Conservation (phyloP, 2,329 filamentous ascomycete genomes). For the Paracamarosporium sp. region DNA sequence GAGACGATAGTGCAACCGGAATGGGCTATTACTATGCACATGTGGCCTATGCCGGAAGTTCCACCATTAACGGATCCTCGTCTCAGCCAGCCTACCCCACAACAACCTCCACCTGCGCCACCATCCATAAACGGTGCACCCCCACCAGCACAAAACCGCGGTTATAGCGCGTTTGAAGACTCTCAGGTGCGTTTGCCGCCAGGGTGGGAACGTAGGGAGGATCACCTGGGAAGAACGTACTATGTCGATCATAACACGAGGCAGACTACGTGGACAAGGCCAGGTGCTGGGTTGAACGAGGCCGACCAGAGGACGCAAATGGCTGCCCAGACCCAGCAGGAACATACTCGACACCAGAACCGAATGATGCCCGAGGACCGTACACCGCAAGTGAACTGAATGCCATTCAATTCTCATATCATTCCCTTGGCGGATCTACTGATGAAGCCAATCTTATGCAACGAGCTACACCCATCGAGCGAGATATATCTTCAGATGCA, state of each 20-base stretch:
- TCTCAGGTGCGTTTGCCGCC: conserved; percentile 89
- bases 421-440: too few relatives aligned
- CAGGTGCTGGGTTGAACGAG: conserved; percentile 78
- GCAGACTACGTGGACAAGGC: conserved; percentile 95
- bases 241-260: conserved; percentile 98
- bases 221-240: conserved; percentile 93
- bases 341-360: conserved; percentile 92
- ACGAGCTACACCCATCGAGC: too few relatives aligned
- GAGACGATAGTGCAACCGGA: conserved; percentile 53
- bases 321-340: conserved; percentile 90
- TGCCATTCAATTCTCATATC: conserved; percentile 29
- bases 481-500: too few relatives aligned
- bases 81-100: conserved; percentile 36
- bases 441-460: too few relatives aligned
- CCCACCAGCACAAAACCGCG: conserved; percentile 52
- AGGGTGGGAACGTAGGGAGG: conserved; percentile 95
- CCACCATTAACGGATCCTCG: too few relatives aligned
- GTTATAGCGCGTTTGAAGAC: conserved; percentile 92
- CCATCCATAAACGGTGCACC: conserved; percentile 35
- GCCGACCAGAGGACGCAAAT: conserved; percentile 78
- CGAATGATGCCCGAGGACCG: conserved; percentile 94
- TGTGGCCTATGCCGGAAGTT: conserved; percentile 53
- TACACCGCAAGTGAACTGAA: conserved; percentile 55
- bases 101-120: conserved; percentile 37
- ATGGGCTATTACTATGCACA: conserved; percentile 53